Evolutionary conservation across 345 rosid genomes (phyloP), one percentile per base, ranked within the genome.

Genomic region (Pistacia integerrima): DNA sequence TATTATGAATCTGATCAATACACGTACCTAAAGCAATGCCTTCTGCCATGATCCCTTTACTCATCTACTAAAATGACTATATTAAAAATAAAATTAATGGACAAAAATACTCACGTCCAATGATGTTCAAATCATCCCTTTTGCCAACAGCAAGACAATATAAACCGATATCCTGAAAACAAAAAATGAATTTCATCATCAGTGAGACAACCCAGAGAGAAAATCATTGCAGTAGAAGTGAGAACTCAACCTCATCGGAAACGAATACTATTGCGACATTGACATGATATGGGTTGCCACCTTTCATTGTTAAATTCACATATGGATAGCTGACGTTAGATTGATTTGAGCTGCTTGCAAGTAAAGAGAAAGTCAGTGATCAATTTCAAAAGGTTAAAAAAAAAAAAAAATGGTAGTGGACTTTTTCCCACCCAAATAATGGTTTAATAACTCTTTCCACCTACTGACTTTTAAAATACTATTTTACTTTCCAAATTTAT

Each of bases 121-220:
- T 92, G 80, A 95, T 90, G 78, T 93, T 91, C 65, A 92, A 77
- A 55, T 84, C 76, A 65, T 84, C 88, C 59, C 92, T 92, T 79
- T 84, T 93, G 75, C 93, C 85, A 28, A 95, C 67, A 58, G 75
- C 98, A 68, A 96, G 87, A 80, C 97, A 96, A 65, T 92, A 95
- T 18, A 89, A 22, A 46, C 25, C 22, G 35, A 66, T 55, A 70
- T 74, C 78, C 98, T 95, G 92, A 55, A 59, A 74, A 79, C 20
- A 75, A 25, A 51, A 76, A 65, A 66, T 67, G 62, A 67, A 74
- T 18, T 25, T 74, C 60, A 77, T 17, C 66, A 64, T 46, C 30
- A 54, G 51, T 73, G 48, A 36, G 49, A 22, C 22, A 22, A 46
- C 22, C 59, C 69, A 74, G 77, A 11, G 38, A 18, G 33, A 56